Base-by-base conservation (phyloP, 495 filamentous ascomycete genomes). In the Penicillium turbatum region DNA sequence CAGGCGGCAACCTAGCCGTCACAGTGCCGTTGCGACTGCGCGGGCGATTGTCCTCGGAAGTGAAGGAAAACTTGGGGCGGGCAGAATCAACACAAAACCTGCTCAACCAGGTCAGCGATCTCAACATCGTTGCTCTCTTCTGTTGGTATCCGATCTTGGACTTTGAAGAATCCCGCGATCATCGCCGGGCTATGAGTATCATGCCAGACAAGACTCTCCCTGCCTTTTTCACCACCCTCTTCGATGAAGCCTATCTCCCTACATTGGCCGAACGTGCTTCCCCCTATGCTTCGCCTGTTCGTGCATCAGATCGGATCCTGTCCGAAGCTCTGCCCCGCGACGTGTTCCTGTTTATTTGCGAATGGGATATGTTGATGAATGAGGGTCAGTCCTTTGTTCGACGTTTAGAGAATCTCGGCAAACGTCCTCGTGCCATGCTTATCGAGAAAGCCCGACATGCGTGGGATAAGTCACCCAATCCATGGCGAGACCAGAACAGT, bases 391-490 rank as follows among this genome's bases (percentile, higher is more conserved):
- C 71, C 13, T 85, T 96, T 46, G 79, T 84, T 7, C 74, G 79
- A 26, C 75, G 89, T 4, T 63, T 97, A 41, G 65, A 78, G 44
- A 77, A 74, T 0, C 71, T 89, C 16, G 78, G 78, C 15, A 93
- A 91, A 70, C 78, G 75, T 5, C 85, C 92, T 0, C 71, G 72
- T 26, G 85, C 86, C 55, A 82, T 80, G 60, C 82, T 89, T 73
- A 80, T 96, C 21, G 77, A 81, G n/a, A 86, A 78, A 16, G 88
- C 83, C 27, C 73, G 75, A 24, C 91, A 97, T 68, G 92, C 77
- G 0, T 97, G 89, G 87, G 91, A 97, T 60, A 95, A 96, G 71
- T 81, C 79, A 21, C 84, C 91, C 37, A 89, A 90, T 66, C 89
- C 88, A 9, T 76, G 87, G 55, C 79, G 80, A n/a, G 81, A 78